Evolutionary conservation across 1,284 basidiomycete genomes (phyloP).

Genomic region (Sparassis latifolia): DNA sequence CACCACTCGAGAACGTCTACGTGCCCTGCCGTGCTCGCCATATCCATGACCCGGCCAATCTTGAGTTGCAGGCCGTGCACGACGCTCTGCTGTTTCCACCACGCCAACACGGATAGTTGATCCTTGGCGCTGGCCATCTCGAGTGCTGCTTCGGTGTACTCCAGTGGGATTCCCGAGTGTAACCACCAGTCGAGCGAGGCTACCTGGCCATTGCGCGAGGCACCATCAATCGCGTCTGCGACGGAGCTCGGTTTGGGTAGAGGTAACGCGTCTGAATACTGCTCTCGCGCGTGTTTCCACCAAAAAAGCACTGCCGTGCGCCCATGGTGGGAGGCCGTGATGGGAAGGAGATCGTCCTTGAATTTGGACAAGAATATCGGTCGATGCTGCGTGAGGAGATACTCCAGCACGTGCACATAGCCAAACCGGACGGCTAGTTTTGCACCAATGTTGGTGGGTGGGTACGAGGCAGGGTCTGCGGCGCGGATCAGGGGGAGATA

Average conservation of each 20-base stretch:
- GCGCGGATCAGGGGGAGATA: slow-evolving; percentile 52
- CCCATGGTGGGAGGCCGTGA: slow-evolving; percentile 67
- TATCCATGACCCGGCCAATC: slow-evolving; percentile 76
- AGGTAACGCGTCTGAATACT: slow-evolving; percentile 49
- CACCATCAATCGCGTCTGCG: slow-evolving; percentile 60
- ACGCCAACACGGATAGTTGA: slow-evolving; percentile 64
- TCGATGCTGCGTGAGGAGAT: slow-evolving; percentile 57
- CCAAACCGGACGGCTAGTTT: slow-evolving; percentile 62
- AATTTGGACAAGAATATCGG: slow-evolving; percentile 55
- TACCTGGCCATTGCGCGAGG: slow-evolving; percentile 65
- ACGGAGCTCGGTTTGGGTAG: slow-evolving; percentile 45
- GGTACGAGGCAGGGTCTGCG: slow-evolving; percentile 43
- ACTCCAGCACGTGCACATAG: slow-evolving; percentile 69
- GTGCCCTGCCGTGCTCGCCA: slow-evolving; percentile 67
- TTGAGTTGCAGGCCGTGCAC: slow-evolving; percentile 50
- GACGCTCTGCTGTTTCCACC: slow-evolving; percentile 53
- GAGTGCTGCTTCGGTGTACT: slow-evolving; percentile 71
- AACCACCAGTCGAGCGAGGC: slow-evolving; percentile 70
- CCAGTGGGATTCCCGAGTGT: slow-evolving; percentile 45
- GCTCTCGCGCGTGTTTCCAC: slow-evolving; percentile 66
- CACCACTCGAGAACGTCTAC: slow-evolving; percentile 77
- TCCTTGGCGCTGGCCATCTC: slow-evolving; percentile 72
- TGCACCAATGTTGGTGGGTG: slow-evolving; percentile 64
- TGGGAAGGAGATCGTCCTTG: slow-evolving; percentile 61
- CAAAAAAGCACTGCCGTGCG: slow-evolving; percentile 68